These are phyloP conservation scores for Ophiostoma triangulosporum DNA, from an alignment of 2,329 filamentous ascomycete species.

Conservation along the genomic window DNA sequence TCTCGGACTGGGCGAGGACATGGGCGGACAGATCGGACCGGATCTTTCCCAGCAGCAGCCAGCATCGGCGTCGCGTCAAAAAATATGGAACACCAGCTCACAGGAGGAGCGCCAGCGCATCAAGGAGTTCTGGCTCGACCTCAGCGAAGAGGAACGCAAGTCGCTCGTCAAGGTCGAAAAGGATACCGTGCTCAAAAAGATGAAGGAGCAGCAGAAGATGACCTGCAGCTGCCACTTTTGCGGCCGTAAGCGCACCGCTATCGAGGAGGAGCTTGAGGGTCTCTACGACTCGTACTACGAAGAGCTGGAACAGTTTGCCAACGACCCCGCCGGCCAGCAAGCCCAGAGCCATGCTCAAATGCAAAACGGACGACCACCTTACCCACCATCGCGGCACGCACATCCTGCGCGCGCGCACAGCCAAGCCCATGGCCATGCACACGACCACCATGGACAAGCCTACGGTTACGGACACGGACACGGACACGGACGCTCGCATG, in stretches of 20 bases:
- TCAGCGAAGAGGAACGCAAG: constrained; percentile 89
- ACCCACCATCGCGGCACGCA: not conserved
- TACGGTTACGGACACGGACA: not conserved
- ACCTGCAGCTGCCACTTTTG: constrained; percentile 97
- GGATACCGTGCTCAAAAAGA: constrained; percentile 93
- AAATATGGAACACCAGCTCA: constrained; percentile 95
- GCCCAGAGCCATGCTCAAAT: not conserved
- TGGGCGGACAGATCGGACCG: constrained; percentile 11
- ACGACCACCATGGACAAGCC: not conserved
- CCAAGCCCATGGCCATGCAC: not conserved
- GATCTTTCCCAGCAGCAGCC: constrained; percentile 17
- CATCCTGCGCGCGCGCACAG: not conserved
- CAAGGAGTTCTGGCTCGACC: constrained; percentile 92
- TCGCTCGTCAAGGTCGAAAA: constrained; percentile 97
- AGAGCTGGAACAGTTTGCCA: constrained; percentile 93
- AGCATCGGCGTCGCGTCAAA: constrained; percentile 29
- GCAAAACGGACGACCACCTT: constrained; percentile 42
- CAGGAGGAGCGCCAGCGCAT: constrained; percentile 93
- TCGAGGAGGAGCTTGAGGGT: constrained; percentile 94
- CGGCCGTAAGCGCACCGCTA: constrained; percentile 87
- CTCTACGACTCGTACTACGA: constrained; percentile 98
- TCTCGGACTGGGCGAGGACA: not conserved
- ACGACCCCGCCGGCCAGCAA: constrained; percentile 50
- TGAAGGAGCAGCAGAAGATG: constrained; percentile 99
- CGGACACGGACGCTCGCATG: constrained; percentile 26